Percentiles rank a stretch among this genome's conserved stretches.
Evolutionary conservation across 495 filamentous ascomycete species (phyloP).

Genomic region (Sabuloglossum arenarium): DNA sequence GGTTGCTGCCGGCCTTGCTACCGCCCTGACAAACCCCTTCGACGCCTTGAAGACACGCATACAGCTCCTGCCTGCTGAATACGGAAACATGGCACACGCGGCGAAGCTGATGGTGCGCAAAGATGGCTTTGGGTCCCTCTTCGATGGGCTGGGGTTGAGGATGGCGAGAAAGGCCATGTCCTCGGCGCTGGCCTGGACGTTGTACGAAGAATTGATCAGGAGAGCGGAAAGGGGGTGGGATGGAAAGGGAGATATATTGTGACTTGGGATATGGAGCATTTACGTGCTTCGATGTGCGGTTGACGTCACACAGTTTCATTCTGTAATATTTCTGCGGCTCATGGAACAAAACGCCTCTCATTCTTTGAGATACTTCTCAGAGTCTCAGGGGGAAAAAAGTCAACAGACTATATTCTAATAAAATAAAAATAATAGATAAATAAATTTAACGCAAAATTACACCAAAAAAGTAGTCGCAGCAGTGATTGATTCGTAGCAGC

Average conservation of each 20-base stretch:
- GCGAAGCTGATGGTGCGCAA: slow-evolving; percentile 53
- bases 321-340: too few relatives aligned
- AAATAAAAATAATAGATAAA: too few relatives aligned
- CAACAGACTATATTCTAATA: too few relatives aligned
- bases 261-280: background rate
- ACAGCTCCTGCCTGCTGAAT: slow-evolving; percentile 68
- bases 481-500: too few relatives aligned
- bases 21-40: slow-evolving; percentile 83
- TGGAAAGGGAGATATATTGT: background rate
- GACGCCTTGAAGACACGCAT: slow-evolving; percentile 91
- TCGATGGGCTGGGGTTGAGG: slow-evolving; percentile 69
- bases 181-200: slow-evolving; percentile 81
- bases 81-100: slow-evolving; percentile 69
- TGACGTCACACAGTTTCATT: too few relatives aligned
- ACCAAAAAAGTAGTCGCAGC: too few relatives aligned
- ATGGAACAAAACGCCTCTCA: too few relatives aligned
- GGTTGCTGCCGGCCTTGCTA: slow-evolving; percentile 60
- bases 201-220: slow-evolving; percentile 85
- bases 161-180: slow-evolving; percentile 85
- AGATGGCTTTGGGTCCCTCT: slow-evolving; percentile 62
- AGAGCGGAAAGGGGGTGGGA: slow-evolving; percentile 43
- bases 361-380: too few relatives aligned
- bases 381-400: too few relatives aligned
- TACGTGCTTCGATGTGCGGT: too few relatives aligned
- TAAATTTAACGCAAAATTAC: too few relatives aligned